Percentiles rank a stretch among this genome's conserved stretches.
Conservation (phyloP, 1,284 basidiomycete species). For the Schizopora paradoxa region DNA sequence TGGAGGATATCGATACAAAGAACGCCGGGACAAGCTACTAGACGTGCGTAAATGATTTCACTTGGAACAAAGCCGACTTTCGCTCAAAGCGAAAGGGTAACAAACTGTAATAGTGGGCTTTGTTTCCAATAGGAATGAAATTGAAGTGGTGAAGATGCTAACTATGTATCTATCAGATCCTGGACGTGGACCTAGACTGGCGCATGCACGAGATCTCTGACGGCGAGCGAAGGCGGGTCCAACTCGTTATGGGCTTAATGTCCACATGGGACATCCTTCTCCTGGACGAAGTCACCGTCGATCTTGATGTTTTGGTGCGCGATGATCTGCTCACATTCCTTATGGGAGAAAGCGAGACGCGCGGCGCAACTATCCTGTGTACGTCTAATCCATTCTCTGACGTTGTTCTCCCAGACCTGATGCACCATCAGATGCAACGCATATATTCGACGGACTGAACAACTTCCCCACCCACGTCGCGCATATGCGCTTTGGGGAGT, state of each 20-base stretch:
- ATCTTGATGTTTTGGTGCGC: slow-evolving; percentile 96
- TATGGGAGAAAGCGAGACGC: slow-evolving; percentile 72
- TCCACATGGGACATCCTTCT: slow-evolving; percentile 89
- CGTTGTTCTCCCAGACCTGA: slow-evolving; percentile 3
- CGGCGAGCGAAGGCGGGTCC: slow-evolving; percentile 90
- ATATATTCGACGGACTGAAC: slow-evolving; percentile 90
- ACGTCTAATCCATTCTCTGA: slow-evolving; percentile 28
- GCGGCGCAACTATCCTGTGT: slow-evolving; percentile 91
- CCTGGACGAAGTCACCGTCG: slow-evolving; percentile 97
- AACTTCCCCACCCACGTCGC: slow-evolving; percentile 86
- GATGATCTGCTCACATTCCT: slow-evolving; percentile 88
- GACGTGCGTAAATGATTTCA: too few relatives aligned
- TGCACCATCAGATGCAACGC: slow-evolving; percentile 72
- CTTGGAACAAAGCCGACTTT: too few relatives aligned
- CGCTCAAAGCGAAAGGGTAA: too few relatives aligned
- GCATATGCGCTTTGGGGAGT: slow-evolving; percentile 81
- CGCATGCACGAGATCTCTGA: slow-evolving; percentile 92
- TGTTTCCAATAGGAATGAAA: too few relatives aligned
- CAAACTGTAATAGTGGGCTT: too few relatives aligned
- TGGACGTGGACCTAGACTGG: slow-evolving; percentile 94
- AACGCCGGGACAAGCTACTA: slow-evolving; percentile 79
- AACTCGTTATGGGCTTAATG: slow-evolving; percentile 98
- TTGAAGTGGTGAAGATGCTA: too few relatives aligned
- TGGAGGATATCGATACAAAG: slow-evolving; percentile 92
- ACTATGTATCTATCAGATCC: too few relatives aligned